phyloP scores from a whole-genome alignment of 176 grass and related monocot genomes.

The Avena atlantica region DNA sequence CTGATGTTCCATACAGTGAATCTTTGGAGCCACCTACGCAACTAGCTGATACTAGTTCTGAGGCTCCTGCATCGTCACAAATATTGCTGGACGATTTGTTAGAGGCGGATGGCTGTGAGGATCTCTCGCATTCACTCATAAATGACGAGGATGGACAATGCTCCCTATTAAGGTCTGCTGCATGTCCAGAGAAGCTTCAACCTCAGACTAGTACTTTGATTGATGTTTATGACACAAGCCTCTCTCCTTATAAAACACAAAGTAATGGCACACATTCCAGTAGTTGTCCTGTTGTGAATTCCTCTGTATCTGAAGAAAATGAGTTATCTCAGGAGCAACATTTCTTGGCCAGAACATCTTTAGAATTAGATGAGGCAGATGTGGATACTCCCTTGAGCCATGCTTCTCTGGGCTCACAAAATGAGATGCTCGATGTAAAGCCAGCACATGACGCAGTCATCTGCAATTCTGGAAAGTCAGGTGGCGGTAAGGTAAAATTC shows the following conservation, averaged over 20 bases:
- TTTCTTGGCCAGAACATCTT: slow-evolving; percentile 38
- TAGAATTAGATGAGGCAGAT: slow-evolving; percentile 34
- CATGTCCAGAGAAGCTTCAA: slow-evolving; percentile 34
- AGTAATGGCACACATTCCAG: slow-evolving; percentile 36
- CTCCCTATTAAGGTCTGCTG: slow-evolving; percentile 32
- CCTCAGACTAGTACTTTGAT: slow-evolving; percentile 25
- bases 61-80: slow-evolving; percentile 31
- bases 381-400: slow-evolving; percentile 41
- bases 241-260: slow-evolving; percentile 39
- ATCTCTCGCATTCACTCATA: slow-evolving; percentile 22
- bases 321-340: slow-evolving; percentile 35
- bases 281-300: slow-evolving; percentile 21
- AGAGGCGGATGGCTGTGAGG: slow-evolving; percentile 20
- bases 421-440: slow-evolving; percentile 13
- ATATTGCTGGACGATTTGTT: slow-evolving; percentile 3
- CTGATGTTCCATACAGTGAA: slow-evolving; percentile 29
- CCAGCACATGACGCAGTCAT: slow-evolving; percentile 5
- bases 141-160: slow-evolving; percentile 30
- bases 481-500: slow-evolving; percentile 14
- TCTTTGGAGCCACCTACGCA: slow-evolving; percentile 47
- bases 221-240: slow-evolving; percentile 37
- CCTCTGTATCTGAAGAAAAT: slow-evolving; percentile 29
- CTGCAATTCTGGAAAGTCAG: slow-evolving; percentile 41
- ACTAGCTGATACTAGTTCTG: slow-evolving; percentile 36
- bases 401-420: slow-evolving; percentile 18